Evolutionary conservation across 176 grass and related monocot genomes (phyloP).

Genomic region (Aechmea fasciata): DNA sequence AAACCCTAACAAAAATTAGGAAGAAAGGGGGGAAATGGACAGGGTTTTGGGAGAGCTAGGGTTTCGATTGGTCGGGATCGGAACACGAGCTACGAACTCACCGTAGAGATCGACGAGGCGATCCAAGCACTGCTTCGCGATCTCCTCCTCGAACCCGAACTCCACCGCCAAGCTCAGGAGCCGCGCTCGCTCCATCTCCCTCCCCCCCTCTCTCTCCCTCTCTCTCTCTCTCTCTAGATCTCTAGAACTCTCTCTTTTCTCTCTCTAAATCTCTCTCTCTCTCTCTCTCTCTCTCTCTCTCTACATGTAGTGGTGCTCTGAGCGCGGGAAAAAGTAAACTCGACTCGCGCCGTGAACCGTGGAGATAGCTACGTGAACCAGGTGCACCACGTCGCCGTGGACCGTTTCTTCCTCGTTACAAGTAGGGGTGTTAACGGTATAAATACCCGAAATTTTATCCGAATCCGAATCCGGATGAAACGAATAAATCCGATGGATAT

Average conservation of each 20-base stretch:
- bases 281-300: too few relatives aligned
- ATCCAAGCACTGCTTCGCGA: slow-evolving; percentile 12
- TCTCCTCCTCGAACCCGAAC: slow-evolving; percentile 22
- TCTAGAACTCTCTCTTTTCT: background rate
- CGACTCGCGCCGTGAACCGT: too few relatives aligned
- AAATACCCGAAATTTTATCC: too few relatives aligned
- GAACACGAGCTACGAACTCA: slow-evolving; percentile 7
- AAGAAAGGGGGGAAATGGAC: background rate
- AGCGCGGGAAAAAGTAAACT: too few relatives aligned
- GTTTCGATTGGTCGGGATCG: background rate
- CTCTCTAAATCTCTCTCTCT: too few relatives aligned
- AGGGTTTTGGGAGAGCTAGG: background rate
- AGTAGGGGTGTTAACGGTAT: too few relatives aligned
- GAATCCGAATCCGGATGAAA: too few relatives aligned
- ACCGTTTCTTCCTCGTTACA: too few relatives aligned
- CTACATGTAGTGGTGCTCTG: too few relatives aligned
- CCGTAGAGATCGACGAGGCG: slow-evolving; percentile 52
- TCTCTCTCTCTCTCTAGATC: background rate
- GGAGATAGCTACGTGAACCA: too few relatives aligned
- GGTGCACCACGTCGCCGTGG: too few relatives aligned
- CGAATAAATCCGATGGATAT: too few relatives aligned
- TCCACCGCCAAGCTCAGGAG: slow-evolving; percentile 21
- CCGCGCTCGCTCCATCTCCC: slow-evolving; percentile 21
- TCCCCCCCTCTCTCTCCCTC: slow-evolving; percentile 4
- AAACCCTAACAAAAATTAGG: background rate